Conservation (phyloP, 2,329 filamentous ascomycete species). For the Cercospora zeina region DNA sequence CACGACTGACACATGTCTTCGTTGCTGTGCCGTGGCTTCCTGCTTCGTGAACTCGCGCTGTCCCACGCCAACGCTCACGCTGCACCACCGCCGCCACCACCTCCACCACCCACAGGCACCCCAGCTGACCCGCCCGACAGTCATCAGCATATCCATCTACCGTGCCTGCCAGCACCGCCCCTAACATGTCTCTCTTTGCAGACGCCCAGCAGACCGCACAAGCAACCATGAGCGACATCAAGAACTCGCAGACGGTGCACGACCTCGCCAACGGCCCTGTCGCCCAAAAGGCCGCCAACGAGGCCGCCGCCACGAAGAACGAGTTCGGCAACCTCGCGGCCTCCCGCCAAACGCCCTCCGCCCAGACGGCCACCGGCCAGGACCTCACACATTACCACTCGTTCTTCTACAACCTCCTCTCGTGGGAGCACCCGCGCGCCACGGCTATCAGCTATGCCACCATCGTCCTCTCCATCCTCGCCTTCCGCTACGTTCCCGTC, state of each 20-base stretch:
- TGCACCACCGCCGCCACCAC: slow-evolving; percentile 4
- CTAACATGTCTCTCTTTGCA: slow-evolving; percentile 36
- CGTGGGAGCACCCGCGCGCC: slow-evolving; percentile 66
- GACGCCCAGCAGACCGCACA: slow-evolving; percentile 52
- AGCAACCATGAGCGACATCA: slow-evolving; percentile 50
- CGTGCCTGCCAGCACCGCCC: slow-evolving; percentile 18
- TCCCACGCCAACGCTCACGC: not conserved
- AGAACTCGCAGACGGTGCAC: slow-evolving; percentile 54
- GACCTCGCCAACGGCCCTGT: slow-evolving; percentile 55
- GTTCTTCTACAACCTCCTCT: slow-evolving; percentile 65
- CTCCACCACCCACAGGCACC: slow-evolving; percentile 3
- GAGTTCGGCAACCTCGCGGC: slow-evolving; percentile 61
- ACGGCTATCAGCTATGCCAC: slow-evolving; percentile 61
- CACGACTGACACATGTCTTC: not conserved
- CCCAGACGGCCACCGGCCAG: slow-evolving; percentile 60
- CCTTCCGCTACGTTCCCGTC: slow-evolving; percentile 62
- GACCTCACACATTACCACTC: slow-evolving; percentile 67
- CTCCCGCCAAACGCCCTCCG: slow-evolving; percentile 54
- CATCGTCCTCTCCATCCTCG: slow-evolving; percentile 61
- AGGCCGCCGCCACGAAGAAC: slow-evolving; percentile 57
- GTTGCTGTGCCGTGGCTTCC: not conserved
- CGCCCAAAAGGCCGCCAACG: slow-evolving; percentile 57
- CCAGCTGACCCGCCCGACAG: slow-evolving; percentile 27
- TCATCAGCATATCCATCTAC: slow-evolving; percentile 20
- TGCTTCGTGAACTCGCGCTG: slow-evolving; percentile 2